Evolutionary conservation across 2,329 filamentous ascomycete species (phyloP).

Genomic region (Chaetomium globosum): DNA sequence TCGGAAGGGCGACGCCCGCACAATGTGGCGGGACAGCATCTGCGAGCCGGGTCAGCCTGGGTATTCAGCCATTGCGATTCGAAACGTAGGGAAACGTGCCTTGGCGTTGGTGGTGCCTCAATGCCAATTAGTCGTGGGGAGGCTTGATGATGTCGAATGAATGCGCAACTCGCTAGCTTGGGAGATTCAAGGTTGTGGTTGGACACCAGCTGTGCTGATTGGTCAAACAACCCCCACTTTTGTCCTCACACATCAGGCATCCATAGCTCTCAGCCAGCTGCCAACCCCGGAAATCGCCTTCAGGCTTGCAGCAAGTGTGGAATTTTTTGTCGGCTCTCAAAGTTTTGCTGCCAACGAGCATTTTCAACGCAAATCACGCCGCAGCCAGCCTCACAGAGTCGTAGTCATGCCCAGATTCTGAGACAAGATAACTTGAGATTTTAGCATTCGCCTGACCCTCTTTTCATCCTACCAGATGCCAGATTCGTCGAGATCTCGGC

Average conservation of each 20-base stretch:
- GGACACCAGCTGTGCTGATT: conserved; percentile 27
- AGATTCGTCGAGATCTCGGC: conserved; percentile 58
- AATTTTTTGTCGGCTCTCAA: conserved; percentile 46
- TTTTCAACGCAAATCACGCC: conserved; percentile 50
- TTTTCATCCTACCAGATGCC: conserved; percentile 62
- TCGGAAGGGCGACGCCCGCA: conserved; percentile 53
- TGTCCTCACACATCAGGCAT: conserved; percentile 31
- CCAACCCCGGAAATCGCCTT: conserved; percentile 32
- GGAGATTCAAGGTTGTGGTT: conserved; percentile 21
- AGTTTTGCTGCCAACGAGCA: conserved; percentile 55
- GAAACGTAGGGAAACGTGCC: conserved; percentile 31
- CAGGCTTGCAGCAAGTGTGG: conserved; percentile 30
- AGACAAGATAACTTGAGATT: conserved; percentile 49
- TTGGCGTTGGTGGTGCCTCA: conserved; percentile 43
- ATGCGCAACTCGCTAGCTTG: conserved; percentile 25
- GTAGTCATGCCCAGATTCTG: conserved; percentile 60
- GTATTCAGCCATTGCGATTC: conserved; percentile 8
- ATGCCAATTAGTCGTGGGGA: conserved; percentile 39
- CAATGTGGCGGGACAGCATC: conserved; percentile 66
- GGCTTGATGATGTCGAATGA: conserved; percentile 37
- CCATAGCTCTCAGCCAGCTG: conserved; percentile 12
- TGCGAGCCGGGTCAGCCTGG: conserved; percentile 38
- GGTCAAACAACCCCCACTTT: conserved; percentile 3
- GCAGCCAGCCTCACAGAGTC: conserved; percentile 50
- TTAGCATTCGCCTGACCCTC: conserved; percentile 57